Evolutionary conservation across 1,139 yeast genomes (phyloP).

Genomic region (Blastobotrys elegans): DNA sequence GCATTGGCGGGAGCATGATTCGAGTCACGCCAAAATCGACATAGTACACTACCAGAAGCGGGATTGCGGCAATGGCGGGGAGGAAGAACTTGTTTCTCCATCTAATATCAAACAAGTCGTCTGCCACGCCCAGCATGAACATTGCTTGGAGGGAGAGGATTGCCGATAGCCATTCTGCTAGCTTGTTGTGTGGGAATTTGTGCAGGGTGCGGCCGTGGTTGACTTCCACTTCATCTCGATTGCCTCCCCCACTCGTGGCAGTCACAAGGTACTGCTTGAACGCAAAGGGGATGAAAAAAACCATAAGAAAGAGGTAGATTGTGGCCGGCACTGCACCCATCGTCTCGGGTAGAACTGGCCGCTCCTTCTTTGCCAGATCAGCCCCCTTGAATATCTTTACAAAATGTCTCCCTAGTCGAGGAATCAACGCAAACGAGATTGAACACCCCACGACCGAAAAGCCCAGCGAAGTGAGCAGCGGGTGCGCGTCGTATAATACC

Average conservation of each 20-base stretch:
- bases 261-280: slow-evolving; percentile 75
- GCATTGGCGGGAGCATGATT: slow-evolving; percentile 75
- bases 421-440: slow-evolving; percentile 57
- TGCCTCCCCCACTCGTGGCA: slow-evolving; percentile 52
- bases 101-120: slow-evolving; percentile 88
- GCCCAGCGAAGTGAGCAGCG: slow-evolving; percentile 41
- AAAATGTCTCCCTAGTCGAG: slow-evolving; percentile 61
- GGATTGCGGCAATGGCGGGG: slow-evolving; percentile 93
- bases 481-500: slow-evolving; percentile 23
- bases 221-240: slow-evolving; percentile 40
- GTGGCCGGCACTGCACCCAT: slow-evolving; percentile 86
- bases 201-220: slow-evolving; percentile 15
- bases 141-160: slow-evolving; percentile 79
- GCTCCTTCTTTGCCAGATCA: slow-evolving; percentile 69
- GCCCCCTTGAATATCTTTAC: slow-evolving; percentile 68
- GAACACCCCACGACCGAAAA: slow-evolving; percentile 64
- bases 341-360: slow-evolving; percentile 78
- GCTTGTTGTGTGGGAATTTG: slow-evolving; percentile 75
- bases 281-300: slow-evolving; percentile 81
- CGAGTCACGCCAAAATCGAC: slow-evolving; percentile 93
- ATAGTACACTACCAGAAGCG: slow-evolving; percentile 83
- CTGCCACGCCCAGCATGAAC: slow-evolving; percentile 81
- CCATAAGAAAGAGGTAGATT: slow-evolving; percentile 74
- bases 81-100: slow-evolving; percentile 97
- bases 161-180: slow-evolving; percentile 83